phyloP scores from a whole-genome alignment of 2,329 filamentous ascomycete species.

The Aspergillus versicolor region DNA sequence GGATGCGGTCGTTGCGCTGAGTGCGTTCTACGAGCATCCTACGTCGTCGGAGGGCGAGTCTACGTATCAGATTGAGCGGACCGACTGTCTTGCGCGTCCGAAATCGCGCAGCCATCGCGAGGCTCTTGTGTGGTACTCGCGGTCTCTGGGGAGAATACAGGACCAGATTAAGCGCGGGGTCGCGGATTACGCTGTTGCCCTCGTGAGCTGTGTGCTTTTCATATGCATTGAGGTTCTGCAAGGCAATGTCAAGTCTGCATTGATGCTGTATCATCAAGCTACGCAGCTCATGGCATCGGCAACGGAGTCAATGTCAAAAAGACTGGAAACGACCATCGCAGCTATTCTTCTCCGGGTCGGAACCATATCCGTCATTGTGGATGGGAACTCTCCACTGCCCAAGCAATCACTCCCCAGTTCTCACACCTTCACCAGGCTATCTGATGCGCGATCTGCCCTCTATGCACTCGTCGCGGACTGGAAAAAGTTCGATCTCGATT shows the following conservation, averaged over 20 bases:
- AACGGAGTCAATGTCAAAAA: neutral
- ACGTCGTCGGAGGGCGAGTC: no score
- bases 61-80: neutral
- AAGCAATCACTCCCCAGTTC: neutral
- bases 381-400: constrained; percentile 10
- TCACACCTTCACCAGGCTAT: neutral
- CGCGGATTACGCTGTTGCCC: neutral
- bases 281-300: neutral
- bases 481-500: constrained; percentile 8
- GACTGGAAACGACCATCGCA: neutral
- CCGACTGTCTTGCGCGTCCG: neutral
- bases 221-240: constrained; percentile 4
- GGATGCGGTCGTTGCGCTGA: constrained; percentile 26
- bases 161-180: neutral
- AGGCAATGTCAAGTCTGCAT: neutral
- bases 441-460: neutral
- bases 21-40: constrained; percentile 20
- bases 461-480: constrained; percentile 3
- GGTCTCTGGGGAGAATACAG: neutral
- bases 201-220: constrained; percentile 6
- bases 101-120: neutral
- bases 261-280: constrained; percentile 2
- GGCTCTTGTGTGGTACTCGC: neutral
- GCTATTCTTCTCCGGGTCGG: neutral
- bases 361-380: neutral